Percentiles rank a stretch among this genome's conserved stretches.
phyloP scores from a whole-genome alignment of 331 rosid species.

The Quercus phellos region DNA sequence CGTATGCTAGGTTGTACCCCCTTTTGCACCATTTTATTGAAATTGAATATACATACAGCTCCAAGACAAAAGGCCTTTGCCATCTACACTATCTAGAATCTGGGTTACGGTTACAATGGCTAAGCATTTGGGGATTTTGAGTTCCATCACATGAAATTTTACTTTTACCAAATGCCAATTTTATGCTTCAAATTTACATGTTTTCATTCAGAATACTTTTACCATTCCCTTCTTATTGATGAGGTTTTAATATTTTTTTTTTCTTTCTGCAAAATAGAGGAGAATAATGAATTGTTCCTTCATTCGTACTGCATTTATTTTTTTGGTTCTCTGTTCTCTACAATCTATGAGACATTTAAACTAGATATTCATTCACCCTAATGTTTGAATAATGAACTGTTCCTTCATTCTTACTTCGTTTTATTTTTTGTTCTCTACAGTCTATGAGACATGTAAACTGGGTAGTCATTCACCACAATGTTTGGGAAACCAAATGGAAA shows the following conservation, averaged over 20 bases:
- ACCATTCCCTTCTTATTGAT: slow-evolving; percentile 15
- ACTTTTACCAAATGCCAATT: not conserved
- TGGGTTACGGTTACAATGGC: not conserved
- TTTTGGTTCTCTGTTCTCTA: not conserved
- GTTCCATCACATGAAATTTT: not conserved
- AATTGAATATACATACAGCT: not conserved
- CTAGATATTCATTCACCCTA: slow-evolving; percentile 87
- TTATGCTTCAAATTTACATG: not conserved
- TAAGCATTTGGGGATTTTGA: not conserved
- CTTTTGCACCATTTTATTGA: too few species aligned
- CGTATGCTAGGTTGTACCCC: too few species aligned
- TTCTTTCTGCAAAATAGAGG: not conserved
- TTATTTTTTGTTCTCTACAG: slow-evolving; percentile 38
- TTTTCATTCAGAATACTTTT: not conserved
- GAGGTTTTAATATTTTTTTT: not conserved
- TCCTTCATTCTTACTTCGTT: not conserved
- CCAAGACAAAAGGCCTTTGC: not conserved
- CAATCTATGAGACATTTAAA: slow-evolving; percentile 96
- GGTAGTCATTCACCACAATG: slow-evolving; percentile 89
- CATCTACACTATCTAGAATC: not conserved
- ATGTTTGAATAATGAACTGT: slow-evolving; percentile 19
- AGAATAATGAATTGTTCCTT: slow-evolving; percentile 4
- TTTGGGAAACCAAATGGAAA: slow-evolving; percentile 87
- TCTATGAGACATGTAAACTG: slow-evolving; percentile 93
- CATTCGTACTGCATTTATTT: not conserved